Evolutionary conservation across 371 early-diverging fungal genomes (phyloP).

Genomic region (Batkoa obscura): DNA sequence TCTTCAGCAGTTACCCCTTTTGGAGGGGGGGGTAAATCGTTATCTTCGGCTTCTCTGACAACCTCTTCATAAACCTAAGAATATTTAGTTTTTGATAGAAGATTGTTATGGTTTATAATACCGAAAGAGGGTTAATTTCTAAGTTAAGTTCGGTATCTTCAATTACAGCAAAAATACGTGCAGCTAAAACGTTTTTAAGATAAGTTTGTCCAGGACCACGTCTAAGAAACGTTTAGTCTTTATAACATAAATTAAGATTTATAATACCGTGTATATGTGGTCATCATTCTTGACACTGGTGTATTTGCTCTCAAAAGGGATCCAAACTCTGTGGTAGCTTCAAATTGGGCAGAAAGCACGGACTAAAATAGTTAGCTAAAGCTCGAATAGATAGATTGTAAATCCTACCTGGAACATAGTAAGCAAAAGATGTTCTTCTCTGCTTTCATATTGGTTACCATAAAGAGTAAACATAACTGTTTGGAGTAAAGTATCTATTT

Average conservation of each 20-base stretch:
- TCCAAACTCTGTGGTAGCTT: constrained; percentile 67
- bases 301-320: constrained; percentile 82
- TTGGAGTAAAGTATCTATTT: constrained; percentile 83
- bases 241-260: neutral
- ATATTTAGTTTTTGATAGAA: neutral
- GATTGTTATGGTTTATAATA: neutral
- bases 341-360: constrained; percentile 77
- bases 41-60: constrained; percentile 49
- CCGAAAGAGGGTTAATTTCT: constrained; percentile 77
- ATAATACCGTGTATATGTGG: constrained; percentile 52
- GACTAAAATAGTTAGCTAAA: constrained; percentile 21
- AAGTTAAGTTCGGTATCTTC: constrained; percentile 55
- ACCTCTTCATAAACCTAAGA: constrained; percentile 67
- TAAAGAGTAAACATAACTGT: constrained; percentile 92
- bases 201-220: constrained; percentile 88
- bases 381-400: neutral
- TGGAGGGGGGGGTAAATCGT: constrained; percentile 31
- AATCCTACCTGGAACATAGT: constrained; percentile 79
- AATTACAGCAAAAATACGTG: constrained; percentile 55
- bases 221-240: constrained; percentile 13
- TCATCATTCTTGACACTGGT: constrained; percentile 90
- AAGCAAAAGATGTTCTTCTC: constrained; percentile 83
- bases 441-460: constrained; percentile 88
- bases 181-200: constrained; percentile 66
- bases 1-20: constrained; percentile 58